Conservation (phyloP, 495 filamentous ascomycete genomes). For the Hypoxylon rickii region DNA sequence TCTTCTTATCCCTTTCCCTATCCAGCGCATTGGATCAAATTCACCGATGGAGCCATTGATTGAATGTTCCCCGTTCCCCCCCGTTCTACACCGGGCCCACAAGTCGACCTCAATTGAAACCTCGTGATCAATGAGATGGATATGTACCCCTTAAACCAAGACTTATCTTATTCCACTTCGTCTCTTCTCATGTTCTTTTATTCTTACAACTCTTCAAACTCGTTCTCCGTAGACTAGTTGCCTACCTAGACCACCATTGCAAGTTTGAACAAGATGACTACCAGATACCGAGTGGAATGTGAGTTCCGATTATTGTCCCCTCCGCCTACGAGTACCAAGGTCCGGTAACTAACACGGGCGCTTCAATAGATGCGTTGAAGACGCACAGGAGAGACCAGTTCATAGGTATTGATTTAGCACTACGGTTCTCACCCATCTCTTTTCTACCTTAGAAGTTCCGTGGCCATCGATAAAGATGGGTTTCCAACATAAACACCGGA, state of each 20-base stretch:
- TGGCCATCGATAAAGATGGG: neutral
- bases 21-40: constrained; percentile 20
- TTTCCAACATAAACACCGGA: neutral
- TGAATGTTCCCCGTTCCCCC: too few species aligned
- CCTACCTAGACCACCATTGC: neutral
- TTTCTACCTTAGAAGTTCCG: constrained; percentile 11
- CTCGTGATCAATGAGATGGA: constrained; percentile 26
- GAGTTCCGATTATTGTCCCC: constrained; percentile 30
- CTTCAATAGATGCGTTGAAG: constrained; percentile 77
- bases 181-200: constrained; percentile 11
- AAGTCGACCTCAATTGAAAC: constrained; percentile 10
- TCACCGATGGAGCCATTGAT: too few species aligned
- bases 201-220: neutral
- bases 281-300: constrained; percentile 92
- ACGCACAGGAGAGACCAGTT: constrained; percentile 86
- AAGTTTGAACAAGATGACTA: constrained; percentile 66
- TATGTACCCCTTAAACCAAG: constrained; percentile 29
- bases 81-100: constrained; percentile 14
- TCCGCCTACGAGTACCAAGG: neutral
- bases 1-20: too few species aligned
- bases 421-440: constrained; percentile 3
- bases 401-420: constrained; percentile 55
- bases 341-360: constrained; percentile 23
- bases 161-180: constrained; percentile 12
- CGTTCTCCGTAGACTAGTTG: neutral